These are phyloP conservation scores for Boletus bicolor DNA, from an alignment of 768 basidiomycete genomes.

Conservation along the genomic window DNA sequence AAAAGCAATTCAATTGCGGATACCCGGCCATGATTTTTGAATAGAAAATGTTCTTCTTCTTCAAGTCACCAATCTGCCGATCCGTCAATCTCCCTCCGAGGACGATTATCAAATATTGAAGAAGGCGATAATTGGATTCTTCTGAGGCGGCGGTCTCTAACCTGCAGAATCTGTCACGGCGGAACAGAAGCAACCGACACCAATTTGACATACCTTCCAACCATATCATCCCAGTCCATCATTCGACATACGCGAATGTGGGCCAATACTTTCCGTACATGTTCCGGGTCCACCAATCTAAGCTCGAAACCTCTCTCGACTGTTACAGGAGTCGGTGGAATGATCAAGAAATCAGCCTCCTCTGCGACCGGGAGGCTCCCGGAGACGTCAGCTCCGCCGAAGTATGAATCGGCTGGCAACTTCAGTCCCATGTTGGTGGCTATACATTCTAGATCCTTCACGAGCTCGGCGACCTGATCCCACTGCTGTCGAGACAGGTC, in stretches of 20 bases:
- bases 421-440: slow-evolving; percentile 75
- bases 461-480: slow-evolving; percentile 47
- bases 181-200: slow-evolving; percentile 41
- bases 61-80: background rate
- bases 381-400: slow-evolving; percentile 70
- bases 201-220: slow-evolving; percentile 28
- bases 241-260: slow-evolving; percentile 36
- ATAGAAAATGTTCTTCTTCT: slow-evolving; percentile 3
- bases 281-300: background rate
- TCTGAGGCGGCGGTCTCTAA: slow-evolving; percentile 8
- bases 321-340: background rate
- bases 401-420: slow-evolving; percentile 69
- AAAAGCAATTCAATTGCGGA: slow-evolving; percentile 63
- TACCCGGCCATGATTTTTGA: slow-evolving; percentile 1
- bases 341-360: background rate
- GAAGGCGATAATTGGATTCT: slow-evolving; percentile 13
- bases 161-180: background rate
- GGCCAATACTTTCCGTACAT: slow-evolving; percentile 5
- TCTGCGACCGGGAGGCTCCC: slow-evolving; percentile 20
- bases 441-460: slow-evolving; percentile 57
- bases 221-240: slow-evolving; percentile 9
- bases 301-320: background rate
- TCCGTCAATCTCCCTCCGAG: slow-evolving; percentile 32
- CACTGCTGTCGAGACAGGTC: slow-evolving; percentile 47
- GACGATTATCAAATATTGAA: slow-evolving; percentile 63